Conservation (phyloP, 164 flowering plant genomes). For the Macadamia integrifolia region DNA sequence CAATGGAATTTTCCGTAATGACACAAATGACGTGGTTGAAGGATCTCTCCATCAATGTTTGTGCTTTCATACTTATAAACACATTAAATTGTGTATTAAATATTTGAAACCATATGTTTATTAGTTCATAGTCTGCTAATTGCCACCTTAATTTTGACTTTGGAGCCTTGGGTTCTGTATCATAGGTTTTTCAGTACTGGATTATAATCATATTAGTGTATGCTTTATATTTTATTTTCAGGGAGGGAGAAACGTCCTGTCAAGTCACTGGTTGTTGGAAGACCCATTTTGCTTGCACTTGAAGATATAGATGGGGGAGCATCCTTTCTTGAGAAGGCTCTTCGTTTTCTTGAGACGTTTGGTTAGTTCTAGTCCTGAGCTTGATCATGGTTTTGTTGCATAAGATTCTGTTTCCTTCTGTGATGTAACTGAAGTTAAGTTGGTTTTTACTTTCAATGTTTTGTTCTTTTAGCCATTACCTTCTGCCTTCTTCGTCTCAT, state of each 20-base stretch:
- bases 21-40: conserved; percentile 63
- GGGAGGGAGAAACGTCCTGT: conserved; percentile 94
- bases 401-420: not conserved
- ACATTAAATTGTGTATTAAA: not conserved
- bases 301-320: conserved; percentile 99
- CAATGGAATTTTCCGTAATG: conserved; percentile 92
- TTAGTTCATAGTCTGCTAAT: not conserved
- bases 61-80: conserved; percentile 21
- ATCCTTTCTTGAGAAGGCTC: conserved; percentile 97
- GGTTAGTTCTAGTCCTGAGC: conserved; percentile 42
- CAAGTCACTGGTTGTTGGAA: conserved; percentile 94
- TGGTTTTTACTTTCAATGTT: no score
- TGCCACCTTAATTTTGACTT: not conserved
- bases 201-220: not conserved
- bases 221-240: conserved; percentile 16
- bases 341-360: conserved; percentile 79
- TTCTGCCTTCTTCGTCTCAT: no score
- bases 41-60: conserved; percentile 87
- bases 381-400: not conserved
- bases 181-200: not conserved
- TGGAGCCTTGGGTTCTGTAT: not conserved
- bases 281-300: conserved; percentile 97
- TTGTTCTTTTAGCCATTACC: no score
- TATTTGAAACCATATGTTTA: not conserved
- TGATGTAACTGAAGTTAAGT: not conserved